phyloP scores from a whole-genome alignment of 116 monocot genomes.

The Zostera marina region DNA sequence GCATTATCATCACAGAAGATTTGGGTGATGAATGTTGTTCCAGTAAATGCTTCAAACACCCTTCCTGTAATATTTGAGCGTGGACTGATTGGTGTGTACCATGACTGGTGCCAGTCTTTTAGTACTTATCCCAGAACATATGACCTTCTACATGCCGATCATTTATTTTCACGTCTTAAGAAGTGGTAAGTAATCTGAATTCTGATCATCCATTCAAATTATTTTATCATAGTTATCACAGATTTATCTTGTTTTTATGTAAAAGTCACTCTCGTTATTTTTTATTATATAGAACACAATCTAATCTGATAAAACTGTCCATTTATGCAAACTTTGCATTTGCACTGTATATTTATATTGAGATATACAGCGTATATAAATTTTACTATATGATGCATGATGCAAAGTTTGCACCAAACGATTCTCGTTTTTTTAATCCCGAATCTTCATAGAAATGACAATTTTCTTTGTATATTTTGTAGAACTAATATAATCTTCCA shows the following conservation, averaged over 20 bases:
- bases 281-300: no score
- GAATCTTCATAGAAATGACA: no score
- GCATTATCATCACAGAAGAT: slow-evolving; percentile 58
- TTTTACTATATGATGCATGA: no score
- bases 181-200: slow-evolving; percentile 32
- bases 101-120: slow-evolving; percentile 98
- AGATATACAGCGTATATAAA: no score
- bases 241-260: not conserved
- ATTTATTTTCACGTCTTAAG: slow-evolving; percentile 82
- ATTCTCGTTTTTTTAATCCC: no score
- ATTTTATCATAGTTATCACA: not conserved
- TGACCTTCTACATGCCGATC: slow-evolving; percentile 92
- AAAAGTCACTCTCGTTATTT: not conserved
- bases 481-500: no score
- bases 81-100: slow-evolving; percentile 81
- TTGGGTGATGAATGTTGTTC: slow-evolving; percentile 96
- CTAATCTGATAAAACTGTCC: no score
- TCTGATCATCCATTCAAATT: not conserved
- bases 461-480: no score
- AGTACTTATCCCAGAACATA: slow-evolving; percentile 84
- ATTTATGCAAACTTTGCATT: no score
- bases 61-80: slow-evolving; percentile 90
- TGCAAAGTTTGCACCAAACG: no score
- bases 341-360: no score
- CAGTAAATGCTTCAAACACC: slow-evolving; percentile 71